Percentiles rank a stretch among this genome's conserved stretches.
Conservation (phyloP, 371 early-diverging fungal genomes). For the Mucor sp. region DNA sequence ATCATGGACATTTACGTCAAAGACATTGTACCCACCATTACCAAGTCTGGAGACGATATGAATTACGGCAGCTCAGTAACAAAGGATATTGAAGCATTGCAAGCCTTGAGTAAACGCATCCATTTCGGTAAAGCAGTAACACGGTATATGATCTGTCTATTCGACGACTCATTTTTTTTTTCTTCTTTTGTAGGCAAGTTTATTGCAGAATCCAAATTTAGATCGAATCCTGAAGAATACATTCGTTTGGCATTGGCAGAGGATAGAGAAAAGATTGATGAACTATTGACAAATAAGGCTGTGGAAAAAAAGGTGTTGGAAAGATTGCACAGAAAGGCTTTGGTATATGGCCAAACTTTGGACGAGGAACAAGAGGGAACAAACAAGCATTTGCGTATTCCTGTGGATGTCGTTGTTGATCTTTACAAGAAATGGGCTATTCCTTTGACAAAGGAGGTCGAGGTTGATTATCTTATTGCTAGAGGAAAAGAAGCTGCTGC, state of each 20-base stretch:
- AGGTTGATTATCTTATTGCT: conserved; percentile 87
- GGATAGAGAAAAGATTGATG: conserved; percentile 79
- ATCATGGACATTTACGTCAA: conserved; percentile 79
- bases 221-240: conserved; percentile 77
- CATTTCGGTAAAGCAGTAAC: conserved; percentile 78
- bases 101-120: conserved; percentile 90
- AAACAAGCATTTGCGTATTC: conserved; percentile 56
- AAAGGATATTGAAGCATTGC: conserved; percentile 89
- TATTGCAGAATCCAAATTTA: conserved; percentile 95
- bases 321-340: conserved; percentile 84
- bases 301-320: conserved; percentile 85
- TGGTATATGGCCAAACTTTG: conserved; percentile 90
- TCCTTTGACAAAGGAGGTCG: conserved; percentile 89
- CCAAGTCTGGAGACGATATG: conserved; percentile 68
- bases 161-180: neutral
- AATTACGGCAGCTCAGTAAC: conserved; percentile 95
- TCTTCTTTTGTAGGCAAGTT: conserved; percentile 73
- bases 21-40: conserved; percentile 73
- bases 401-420: conserved; percentile 79
- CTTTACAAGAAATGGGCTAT: conserved; percentile 90
- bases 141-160: neutral
- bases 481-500: conserved; percentile 44
- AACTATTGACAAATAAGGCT: conserved; percentile 80
- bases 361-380: conserved; percentile 47
- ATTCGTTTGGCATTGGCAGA: conserved; percentile 76